Evolutionary conservation across 1,284 basidiomycete species (phyloP).

Genomic region (Leccinum angustisporum): DNA sequence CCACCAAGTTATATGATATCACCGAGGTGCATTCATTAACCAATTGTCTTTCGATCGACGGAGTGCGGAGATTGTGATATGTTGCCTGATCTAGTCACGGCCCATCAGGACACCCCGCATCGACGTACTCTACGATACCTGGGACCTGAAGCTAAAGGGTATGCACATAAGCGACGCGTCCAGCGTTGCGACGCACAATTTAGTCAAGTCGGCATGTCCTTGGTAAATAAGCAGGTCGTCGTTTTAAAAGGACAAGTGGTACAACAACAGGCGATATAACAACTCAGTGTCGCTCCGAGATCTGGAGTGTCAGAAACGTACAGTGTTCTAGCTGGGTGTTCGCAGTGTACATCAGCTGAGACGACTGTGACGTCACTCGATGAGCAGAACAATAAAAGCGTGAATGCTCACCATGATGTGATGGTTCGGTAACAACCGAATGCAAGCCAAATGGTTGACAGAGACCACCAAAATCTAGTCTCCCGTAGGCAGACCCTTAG

Average conservation of each 20-base stretch:
- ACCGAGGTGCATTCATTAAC: no score
- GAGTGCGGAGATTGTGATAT: not conserved
- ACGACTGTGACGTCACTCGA: slow-evolving; percentile 53
- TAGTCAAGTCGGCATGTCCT: slow-evolving; percentile 93
- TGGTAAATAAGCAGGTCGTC: slow-evolving; percentile 8
- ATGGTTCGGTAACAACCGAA: no score
- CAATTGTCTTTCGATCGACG: not conserved
- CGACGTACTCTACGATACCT: not conserved
- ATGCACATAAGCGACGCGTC: slow-evolving; percentile 4
- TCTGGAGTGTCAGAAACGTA: slow-evolving; percentile 40
- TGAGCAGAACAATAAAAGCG: not conserved
- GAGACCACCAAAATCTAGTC: slow-evolving; percentile 41
- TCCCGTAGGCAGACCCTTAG: no score
- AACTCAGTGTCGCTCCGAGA: slow-evolving; percentile 10
- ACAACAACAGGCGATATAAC: slow-evolving; percentile 23
- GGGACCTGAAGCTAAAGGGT: not conserved
- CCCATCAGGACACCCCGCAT: not conserved
- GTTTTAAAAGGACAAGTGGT: slow-evolving; percentile 5
- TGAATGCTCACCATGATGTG: slow-evolving; percentile 19
- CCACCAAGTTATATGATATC: no score
- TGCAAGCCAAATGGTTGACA: slow-evolving; percentile 43
- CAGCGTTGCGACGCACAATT: slow-evolving; percentile 65
- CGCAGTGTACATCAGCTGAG: slow-evolving; percentile 89
- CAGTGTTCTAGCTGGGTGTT: slow-evolving; percentile 92
- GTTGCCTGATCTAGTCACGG: not conserved